These are phyloP conservation scores for Hypericum perforatum DNA, from an alignment of 345 rosid genomes.

Conservation along the genomic window DNA sequence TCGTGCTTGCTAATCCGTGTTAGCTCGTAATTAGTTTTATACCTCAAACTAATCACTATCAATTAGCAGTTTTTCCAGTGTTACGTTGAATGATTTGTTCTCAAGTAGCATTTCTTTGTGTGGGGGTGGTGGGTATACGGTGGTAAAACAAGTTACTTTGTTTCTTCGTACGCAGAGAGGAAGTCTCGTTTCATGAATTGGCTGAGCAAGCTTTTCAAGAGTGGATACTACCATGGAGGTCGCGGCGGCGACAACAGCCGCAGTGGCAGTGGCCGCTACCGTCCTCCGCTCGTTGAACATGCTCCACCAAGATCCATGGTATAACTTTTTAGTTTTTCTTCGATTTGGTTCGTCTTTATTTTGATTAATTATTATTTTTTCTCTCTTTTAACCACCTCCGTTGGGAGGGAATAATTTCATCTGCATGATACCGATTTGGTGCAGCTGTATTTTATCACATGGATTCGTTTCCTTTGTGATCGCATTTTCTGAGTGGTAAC, in stretches of 20 bases:
- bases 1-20: too few relatives aligned
- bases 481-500: too few relatives aligned
- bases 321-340: conserved; percentile 3
- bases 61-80: too few relatives aligned
- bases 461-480: too few relatives aligned
- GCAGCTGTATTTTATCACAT: too few relatives aligned
- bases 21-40: too few relatives aligned
- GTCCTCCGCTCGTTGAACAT: conserved; percentile 58
- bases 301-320: conserved; percentile 61
- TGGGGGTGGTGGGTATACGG: conserved; percentile 10
- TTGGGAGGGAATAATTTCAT: too few relatives aligned
- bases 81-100: too few relatives aligned
- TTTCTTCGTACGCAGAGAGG: conserved; percentile 59
- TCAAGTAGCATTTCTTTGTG: not conserved
- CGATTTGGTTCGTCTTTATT: not conserved
- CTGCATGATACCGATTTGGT: too few relatives aligned
- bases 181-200: conserved; percentile 85
- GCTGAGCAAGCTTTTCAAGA: conserved; percentile 78
- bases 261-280: conserved; percentile 14
- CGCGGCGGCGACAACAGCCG: conserved; percentile 10
- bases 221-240: conserved; percentile 36
- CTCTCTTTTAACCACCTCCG: not conserved
- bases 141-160: conserved; percentile 57
- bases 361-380: not conserved
- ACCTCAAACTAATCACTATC: too few relatives aligned